Conservation (phyloP, 192 early-diverging fungal species). For the Entomortierella beljakovae region DNA sequence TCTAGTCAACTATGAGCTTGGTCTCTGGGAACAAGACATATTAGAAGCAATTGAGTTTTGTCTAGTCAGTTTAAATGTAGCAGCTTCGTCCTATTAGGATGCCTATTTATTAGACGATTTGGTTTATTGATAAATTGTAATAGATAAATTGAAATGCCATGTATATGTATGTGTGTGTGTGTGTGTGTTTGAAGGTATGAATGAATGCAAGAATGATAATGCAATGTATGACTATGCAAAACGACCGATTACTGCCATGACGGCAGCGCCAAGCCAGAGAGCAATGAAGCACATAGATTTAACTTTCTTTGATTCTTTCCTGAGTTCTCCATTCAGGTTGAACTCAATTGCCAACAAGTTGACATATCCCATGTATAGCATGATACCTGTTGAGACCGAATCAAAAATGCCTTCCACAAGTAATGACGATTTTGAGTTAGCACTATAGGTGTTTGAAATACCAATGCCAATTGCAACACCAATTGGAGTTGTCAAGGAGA, state of each 20-base stretch:
- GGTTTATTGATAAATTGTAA: too few species aligned
- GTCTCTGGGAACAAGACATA: conserved; percentile 83
- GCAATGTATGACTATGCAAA: background rate
- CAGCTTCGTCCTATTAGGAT: background rate
- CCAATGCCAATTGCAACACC: conserved; percentile 80
- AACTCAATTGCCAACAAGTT: conserved; percentile 81
- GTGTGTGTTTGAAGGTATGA: background rate
- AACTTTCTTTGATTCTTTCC: conserved; percentile 21
- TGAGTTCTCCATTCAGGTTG: conserved; percentile 59
- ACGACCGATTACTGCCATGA: conserved; percentile 80
- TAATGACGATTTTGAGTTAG: conserved; percentile 60
- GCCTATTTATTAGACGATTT: background rate
- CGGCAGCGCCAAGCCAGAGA: conserved; percentile 76
- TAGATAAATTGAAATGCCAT: too few species aligned
- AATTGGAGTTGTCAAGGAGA: conserved; percentile 81
- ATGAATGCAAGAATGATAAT: background rate
- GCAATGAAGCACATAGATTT: conserved; percentile 68
- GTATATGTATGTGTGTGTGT: too few species aligned
- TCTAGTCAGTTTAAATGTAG: conserved; percentile 33
- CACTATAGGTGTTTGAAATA: conserved; percentile 68
- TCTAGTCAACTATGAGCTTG: conserved; percentile 87
- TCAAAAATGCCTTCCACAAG: conserved; percentile 80
- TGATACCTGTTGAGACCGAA: conserved; percentile 81
- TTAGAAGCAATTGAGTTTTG: conserved; percentile 71
- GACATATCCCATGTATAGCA: conserved; percentile 81